A percentile compares a stretch with the other conserved stretches of the same genome.
Evolutionary conservation across 441 rosid genomes (phyloP).

Genomic region (Syzygium malaccense): DNA sequence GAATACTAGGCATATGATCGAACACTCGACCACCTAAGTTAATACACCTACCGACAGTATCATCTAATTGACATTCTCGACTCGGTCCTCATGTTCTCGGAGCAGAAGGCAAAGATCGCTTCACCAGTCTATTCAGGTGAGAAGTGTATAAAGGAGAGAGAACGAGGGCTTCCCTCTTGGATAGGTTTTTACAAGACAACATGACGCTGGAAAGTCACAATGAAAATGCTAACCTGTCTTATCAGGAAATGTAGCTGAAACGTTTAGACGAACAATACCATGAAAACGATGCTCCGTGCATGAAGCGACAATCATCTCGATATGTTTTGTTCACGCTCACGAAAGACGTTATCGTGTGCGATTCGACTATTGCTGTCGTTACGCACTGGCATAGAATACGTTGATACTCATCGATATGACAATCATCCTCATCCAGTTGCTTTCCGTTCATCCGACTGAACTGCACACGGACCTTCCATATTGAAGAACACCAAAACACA

Average conservation of each 20-base stretch:
- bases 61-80: not conserved
- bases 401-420: not conserved
- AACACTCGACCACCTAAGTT: not conserved
- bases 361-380: not conserved
- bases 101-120: not conserved
- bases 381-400: not conserved
- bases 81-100: not conserved
- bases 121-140: accelerated
- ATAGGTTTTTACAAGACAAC: not conserved
- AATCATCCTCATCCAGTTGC: not conserved
- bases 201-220: accelerated
- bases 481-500: not conserved
- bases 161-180: not conserved
- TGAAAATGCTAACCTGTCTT: not conserved
- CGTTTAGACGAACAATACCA: not conserved
- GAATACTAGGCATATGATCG: not conserved
- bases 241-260: not conserved
- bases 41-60: not conserved
- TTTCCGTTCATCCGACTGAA: not conserved
- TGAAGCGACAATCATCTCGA: not conserved
- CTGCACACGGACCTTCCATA: not conserved
- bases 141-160: not conserved
- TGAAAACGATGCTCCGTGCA: not conserved
- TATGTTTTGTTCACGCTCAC: not conserved
- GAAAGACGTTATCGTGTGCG: not conserved